phyloP scores from a whole-genome alignment of 2,329 filamentous ascomycete species.

The Macroventuria anomochaeta region DNA sequence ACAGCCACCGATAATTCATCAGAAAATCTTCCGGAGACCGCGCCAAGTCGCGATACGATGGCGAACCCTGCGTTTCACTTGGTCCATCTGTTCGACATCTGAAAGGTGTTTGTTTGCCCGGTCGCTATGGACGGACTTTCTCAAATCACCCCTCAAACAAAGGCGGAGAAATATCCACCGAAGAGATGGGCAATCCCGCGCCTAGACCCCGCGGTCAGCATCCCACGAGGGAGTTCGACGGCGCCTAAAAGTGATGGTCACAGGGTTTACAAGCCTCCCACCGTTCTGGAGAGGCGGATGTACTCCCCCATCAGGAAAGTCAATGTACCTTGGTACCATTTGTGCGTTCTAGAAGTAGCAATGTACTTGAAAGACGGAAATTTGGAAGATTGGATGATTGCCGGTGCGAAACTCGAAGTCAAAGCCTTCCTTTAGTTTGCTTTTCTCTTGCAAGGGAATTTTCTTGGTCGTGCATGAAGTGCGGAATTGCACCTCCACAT shows the following conservation, averaged over 20 bases:
- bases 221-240: conserved; percentile 12
- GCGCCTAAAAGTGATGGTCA: conserved; percentile 14
- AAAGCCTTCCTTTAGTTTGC: background rate
- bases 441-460: background rate
- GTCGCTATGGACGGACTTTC: conserved; percentile 7
- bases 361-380: conserved; percentile 1
- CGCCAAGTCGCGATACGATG: background rate
- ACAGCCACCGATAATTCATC: conserved; percentile 13
- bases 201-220: conserved; percentile 13
- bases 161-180: conserved; percentile 18
- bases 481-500: conserved; percentile 12
- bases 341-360: conserved; percentile 14
- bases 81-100: background rate
- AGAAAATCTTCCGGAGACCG: conserved; percentile 2
- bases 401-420: background rate
- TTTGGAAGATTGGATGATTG: background rate
- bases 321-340: background rate
- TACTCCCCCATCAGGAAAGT: conserved; percentile 10
- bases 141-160: conserved; percentile 5
- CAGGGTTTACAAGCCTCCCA: conserved; percentile 17
- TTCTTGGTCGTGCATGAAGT: background rate
- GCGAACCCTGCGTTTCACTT: conserved; percentile 1
- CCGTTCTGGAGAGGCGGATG: conserved; percentile 8
- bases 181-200: conserved; percentile 11
- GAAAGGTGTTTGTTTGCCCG: background rate